Percentiles rank a stretch among this genome's conserved stretches.
Conservation (phyloP, 352 stramenopile species). For the Phytopythium kandeliae region DNA sequence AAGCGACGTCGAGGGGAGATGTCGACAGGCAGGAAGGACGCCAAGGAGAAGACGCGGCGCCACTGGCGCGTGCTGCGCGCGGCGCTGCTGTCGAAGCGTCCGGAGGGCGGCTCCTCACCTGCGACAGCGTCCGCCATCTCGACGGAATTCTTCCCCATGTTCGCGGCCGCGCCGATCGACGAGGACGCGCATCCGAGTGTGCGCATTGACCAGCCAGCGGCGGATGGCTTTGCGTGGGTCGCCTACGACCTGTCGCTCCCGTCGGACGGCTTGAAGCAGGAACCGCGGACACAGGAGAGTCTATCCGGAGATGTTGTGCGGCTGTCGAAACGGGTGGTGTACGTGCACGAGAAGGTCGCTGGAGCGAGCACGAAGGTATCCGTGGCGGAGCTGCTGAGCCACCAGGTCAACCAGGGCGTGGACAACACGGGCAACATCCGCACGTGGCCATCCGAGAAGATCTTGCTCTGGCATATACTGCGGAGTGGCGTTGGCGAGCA, state of each 20-base stretch:
- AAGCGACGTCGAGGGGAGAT: neutral
- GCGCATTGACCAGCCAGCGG: slow-evolving; percentile 9
- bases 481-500: slow-evolving; percentile 23
- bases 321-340: slow-evolving; percentile 11
- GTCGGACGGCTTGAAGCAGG: slow-evolving; percentile 5
- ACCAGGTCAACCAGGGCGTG: slow-evolving; percentile 70
- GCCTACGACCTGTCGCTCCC: slow-evolving; percentile 24
- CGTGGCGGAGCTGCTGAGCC: slow-evolving; percentile 63
- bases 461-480: slow-evolving; percentile 65
- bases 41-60: slow-evolving; percentile 32
- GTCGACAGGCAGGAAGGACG: neutral
- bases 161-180: slow-evolving; percentile 6
- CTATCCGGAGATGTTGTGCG: neutral
- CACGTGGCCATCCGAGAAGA: slow-evolving; percentile 77
- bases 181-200: slow-evolving; percentile 6
- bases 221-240: slow-evolving; percentile 44
- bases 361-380: slow-evolving; percentile 30
- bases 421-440: slow-evolving; percentile 89
- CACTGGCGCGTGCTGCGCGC: slow-evolving; percentile 72
- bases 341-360: slow-evolving; percentile 73
- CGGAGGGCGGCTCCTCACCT: slow-evolving; percentile 6
- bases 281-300: neutral
- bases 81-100: slow-evolving; percentile 38
- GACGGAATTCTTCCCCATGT: slow-evolving; percentile 61
- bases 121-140: slow-evolving; percentile 53